Base-by-base conservation (phyloP, 768 basidiomycete species). In the Tubosaeta sp. region DNA sequence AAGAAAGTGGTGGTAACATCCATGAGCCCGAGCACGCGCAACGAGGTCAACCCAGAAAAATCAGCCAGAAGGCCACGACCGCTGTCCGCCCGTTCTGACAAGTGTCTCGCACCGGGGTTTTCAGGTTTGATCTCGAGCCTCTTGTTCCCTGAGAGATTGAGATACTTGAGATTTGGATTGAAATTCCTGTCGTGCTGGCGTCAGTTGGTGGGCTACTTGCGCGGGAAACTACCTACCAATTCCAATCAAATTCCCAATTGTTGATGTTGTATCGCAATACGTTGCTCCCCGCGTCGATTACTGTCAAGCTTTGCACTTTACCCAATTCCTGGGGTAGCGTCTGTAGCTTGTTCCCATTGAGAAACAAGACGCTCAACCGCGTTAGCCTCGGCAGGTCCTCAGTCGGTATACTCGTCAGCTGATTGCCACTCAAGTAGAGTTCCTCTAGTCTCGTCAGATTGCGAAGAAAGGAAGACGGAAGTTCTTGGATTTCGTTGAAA, bases 211-310 rank as follows among this genome's bases (percentile, higher is more conserved):
- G n/a, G 11, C 29, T 43, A 19, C 19, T 51, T 35, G 17, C 6
- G 25, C 1, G 26, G 19, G 27, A n/a, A 17, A 32, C 22, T 17
- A 22, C 82, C 45, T 58, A 95, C 95, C 97, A 97, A 67, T 99
- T 98, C 95, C 95, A 98, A 71, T 99, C 97, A 68, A 94, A 98
- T 67, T 95, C 91, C 87, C 87, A 94, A 63, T 99, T 99, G 59
- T 91, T 89, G 60, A 97, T 93, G 66, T 98, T 99, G 71, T 98
- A 98, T 78, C 89, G 91, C 70, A 99, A 75, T 48, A 83, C 70
- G 67, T 99, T 99, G 67, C 87, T 94, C 7, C 97, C 95, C 5
- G 90, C 95, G 64, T 99, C 97, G 59, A 99, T 76, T 31, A 88
- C 82, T 48, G 77, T 80, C 62, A 99, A 72, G 43, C 79, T 84